Evolutionary conservation across 139 green algal species (phyloP), one percentile per base, ranked within the genome.

Genomic region (Coelastrella sp.): DNA sequence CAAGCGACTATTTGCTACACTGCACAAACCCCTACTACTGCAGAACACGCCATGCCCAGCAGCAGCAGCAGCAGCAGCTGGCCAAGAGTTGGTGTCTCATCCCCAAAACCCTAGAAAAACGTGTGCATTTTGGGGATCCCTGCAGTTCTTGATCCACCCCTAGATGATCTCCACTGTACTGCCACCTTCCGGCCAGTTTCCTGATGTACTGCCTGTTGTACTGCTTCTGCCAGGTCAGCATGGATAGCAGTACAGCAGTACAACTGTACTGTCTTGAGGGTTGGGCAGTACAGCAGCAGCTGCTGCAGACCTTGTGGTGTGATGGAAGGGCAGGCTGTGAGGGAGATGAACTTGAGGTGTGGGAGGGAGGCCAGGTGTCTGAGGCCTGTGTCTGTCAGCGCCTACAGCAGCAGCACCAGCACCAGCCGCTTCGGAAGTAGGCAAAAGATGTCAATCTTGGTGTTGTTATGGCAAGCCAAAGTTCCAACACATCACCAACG

Each of bases 331-430:
- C 81, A 87, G 10, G 14, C 64, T 10, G 23, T 23, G n/a, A 87
- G 64, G 7, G n/a, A 32, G n/a, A 87, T 47, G 4, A 10, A 47
- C 4, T 14, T 77, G 7, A 87, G 64, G 2, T 58, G 13, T 16
- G 81, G 81, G 3, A 58, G 17, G 23, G 57, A n/a, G 23, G 81
- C 16, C 7, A 87, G 81, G 81, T 61, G 32, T 4, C 20, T n/a
- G 23, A 87, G 81, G 7, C 81, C 81, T 17, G 81, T 22, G 61
- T 87, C 81, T 65, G 64, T 78, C n/a, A 87, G 81, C 7, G 19
- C 5, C 81, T 87, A 16, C 61, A 87, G 10, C 14, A 58, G 58
- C 79, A 85, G 81, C 81, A 87, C 8, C 66, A 71, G 58, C 80
- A 47, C 61, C 13, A 23, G 56, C 19, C 58, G 59, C 58, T 32